A percentile compares a stretch with the other conserved stretches of the same genome.
Conservation (phyloP, 1,284 basidiomycete species). For the Kalmanozyma brasiliensis region DNA sequence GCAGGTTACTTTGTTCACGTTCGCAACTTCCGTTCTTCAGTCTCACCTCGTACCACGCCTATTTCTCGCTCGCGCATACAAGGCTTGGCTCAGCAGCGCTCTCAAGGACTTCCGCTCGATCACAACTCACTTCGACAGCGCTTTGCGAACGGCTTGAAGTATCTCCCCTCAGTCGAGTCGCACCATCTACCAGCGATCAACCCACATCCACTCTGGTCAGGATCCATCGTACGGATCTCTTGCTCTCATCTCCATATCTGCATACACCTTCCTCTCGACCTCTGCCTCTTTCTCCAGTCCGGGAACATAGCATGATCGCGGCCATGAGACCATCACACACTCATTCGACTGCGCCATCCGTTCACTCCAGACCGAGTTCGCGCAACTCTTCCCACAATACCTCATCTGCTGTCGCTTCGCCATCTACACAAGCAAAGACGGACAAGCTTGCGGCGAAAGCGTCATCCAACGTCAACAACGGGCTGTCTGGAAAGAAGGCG, state of each 20-base stretch:
- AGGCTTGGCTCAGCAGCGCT: neutral
- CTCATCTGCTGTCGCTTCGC: conserved; percentile 27
- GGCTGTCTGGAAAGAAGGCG: conserved; percentile 40
- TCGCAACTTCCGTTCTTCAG: conserved; percentile 8
- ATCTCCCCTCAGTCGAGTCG: no score
- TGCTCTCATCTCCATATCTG: no score
- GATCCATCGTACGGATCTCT: no score
- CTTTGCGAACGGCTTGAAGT: no score
- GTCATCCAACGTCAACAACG: conserved; percentile 26
- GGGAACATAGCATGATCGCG: conserved; percentile 46
- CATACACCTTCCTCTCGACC: no score
- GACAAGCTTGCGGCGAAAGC: conserved; percentile 35
- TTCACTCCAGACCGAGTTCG: conserved; percentile 49
- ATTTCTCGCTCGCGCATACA: conserved; percentile 11
- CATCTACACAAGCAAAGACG: conserved; percentile 33
- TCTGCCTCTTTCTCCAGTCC: no score
- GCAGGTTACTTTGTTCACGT: conserved; percentile 14
- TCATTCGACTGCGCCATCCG: conserved; percentile 39
- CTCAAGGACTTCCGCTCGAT: no score
- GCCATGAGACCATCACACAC: conserved; percentile 55
- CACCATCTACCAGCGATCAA: no score
- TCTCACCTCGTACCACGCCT: conserved; percentile 10
- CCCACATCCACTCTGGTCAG: no score
- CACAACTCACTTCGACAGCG: no score
- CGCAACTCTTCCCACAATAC: conserved; percentile 41